Base-by-base conservation (phyloP, 1,284 basidiomycete genomes). In the Apiotrichum sp. region DNA sequence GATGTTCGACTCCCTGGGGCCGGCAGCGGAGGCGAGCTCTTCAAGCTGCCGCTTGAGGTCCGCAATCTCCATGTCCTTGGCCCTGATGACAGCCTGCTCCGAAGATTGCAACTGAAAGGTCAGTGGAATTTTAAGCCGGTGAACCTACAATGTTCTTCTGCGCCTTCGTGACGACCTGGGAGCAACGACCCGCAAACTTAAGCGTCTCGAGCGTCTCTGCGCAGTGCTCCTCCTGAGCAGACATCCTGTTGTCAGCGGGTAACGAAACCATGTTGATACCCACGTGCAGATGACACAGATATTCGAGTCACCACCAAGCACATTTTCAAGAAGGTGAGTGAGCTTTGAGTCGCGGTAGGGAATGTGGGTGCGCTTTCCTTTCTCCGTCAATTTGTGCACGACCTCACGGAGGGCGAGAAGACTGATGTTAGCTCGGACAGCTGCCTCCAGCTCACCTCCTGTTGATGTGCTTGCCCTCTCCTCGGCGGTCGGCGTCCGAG, bases 401-500 rank as follows among this genome's bases (percentile, higher is more conserved):
- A 83, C 82, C 42, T 79, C 81, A 6, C 78, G 75, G 29, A 81
- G 69, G 0, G 78, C 79, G 13, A 81, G 69, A 6, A 81, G 71
- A 65, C 72, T 74, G 55, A 1, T 6, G 53, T 65, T 54, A 63
- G 58, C 16, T 32, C 3, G n/a, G 2, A 3, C 3, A 8, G 1
- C n/a, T 16, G 5, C 1, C 9, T 14, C 3, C 13, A 8, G 29
- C 63, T 62, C 32, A 77, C 66, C 78, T 80, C 58, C 79, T 79
- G 68, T 83, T 83, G 73, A 83, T 83, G 64, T 80, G 78, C 44
- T 79, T 77, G 11, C 81, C 82, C 59, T 83, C 82, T 29, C 81
- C 80, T 38, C 79, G 71, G 1, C 81, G 67, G 52, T 80, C 80
- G 14, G 74, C 66, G 51, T 82, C 78, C 1, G 77, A 78, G 0